These are phyloP conservation scores for Penicillium thymicola DNA, from an alignment of 2,329 filamentous ascomycete species.

Conservation along the genomic window DNA sequence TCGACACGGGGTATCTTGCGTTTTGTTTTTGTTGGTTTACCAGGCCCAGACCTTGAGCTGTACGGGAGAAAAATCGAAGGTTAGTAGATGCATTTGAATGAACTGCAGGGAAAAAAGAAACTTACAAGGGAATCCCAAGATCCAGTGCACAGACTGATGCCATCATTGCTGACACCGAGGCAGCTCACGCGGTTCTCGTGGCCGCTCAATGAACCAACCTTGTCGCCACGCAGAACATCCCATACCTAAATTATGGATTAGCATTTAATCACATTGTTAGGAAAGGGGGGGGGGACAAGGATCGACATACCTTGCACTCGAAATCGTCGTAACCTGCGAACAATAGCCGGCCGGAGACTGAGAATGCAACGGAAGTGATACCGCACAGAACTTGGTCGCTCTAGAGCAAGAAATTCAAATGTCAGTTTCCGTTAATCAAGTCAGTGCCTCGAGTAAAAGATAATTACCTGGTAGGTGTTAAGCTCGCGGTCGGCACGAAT, in stretches of 20 bases:
- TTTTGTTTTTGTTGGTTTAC: conserved; percentile 45
- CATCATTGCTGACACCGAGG: conserved; percentile 96
- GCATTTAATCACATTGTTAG: neutral
- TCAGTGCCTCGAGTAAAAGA: neutral
- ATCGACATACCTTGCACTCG: conserved; percentile 85
- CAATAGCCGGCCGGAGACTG: conserved; percentile 87
- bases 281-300: neutral
- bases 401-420: conserved; percentile 47
- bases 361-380: conserved; percentile 97
- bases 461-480: conserved; percentile 62
- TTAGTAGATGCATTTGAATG: conserved; percentile 8
- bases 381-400: conserved; percentile 96
- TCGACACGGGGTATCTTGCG: conserved; percentile 38
- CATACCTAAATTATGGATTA: conserved; percentile 66
- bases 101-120: conserved; percentile 21
- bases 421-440: conserved; percentile 9
- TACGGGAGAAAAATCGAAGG: conserved; percentile 6
- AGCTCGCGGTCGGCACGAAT: conserved; percentile 87
- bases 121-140: conserved; percentile 98
- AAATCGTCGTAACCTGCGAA: conserved; percentile 99
- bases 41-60: conserved; percentile 88
- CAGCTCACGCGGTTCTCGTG: conserved; percentile 99
- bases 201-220: conserved; percentile 92
- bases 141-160: conserved; percentile 97
- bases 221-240: conserved; percentile 94